Evolutionary conservation across 1,284 basidiomycete species (phyloP).

Genomic region (Trichosporon coremiiforme): DNA sequence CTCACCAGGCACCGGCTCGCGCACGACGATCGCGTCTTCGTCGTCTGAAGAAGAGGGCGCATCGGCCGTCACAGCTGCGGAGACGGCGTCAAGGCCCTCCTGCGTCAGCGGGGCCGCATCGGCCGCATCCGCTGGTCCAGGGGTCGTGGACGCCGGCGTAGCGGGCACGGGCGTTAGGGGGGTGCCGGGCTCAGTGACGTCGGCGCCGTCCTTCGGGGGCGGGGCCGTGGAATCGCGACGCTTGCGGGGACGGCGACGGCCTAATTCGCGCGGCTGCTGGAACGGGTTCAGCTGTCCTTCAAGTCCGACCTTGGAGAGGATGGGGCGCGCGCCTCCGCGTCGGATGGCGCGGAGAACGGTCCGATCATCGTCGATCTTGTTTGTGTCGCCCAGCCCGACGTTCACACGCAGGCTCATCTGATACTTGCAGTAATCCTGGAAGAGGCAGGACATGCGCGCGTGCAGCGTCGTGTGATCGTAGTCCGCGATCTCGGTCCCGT

Average conservation of each 20-base stretch:
- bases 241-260: neutral
- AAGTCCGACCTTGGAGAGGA: conserved; percentile 35
- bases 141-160: neutral
- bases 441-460: conserved; percentile 68
- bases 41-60: conserved; percentile 15
- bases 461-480: conserved; percentile 70
- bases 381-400: conserved; percentile 71
- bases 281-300: conserved; percentile 22
- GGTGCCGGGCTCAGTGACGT: neutral
- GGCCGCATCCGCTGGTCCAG: neutral
- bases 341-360: conserved; percentile 66
- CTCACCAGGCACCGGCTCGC: neutral
- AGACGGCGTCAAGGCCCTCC: neutral
- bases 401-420: conserved; percentile 72
- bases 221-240: neutral
- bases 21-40: neutral
- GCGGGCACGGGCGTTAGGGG: neutral
- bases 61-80: neutral
- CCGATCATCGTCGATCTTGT: conserved; percentile 39
- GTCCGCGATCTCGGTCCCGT: conserved; percentile 66
- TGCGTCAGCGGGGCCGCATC: conserved; percentile 4
- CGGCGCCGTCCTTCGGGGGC: neutral
- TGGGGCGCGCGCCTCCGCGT: conserved; percentile 65
- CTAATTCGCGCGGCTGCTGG: conserved; percentile 9
- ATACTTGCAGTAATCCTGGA: conserved; percentile 78